phyloP scores from a whole-genome alignment of 1,139 yeast genomes.

The Yamadazyma taylorii region DNA sequence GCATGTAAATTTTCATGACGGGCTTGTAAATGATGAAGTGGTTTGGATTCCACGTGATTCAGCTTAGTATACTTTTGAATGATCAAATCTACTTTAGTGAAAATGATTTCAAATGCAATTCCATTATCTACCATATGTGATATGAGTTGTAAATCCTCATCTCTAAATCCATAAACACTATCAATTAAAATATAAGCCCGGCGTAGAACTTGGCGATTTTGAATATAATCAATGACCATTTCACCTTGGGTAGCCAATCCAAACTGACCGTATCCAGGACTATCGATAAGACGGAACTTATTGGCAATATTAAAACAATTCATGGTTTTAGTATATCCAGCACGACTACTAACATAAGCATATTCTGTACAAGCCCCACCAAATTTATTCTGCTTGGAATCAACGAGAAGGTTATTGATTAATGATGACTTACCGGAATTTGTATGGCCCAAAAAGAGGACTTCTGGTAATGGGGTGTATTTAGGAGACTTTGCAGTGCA shows the following conservation, averaged over 20 bases:
- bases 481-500: no score
- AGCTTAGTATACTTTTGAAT: slow-evolving; percentile 23
- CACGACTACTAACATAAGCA: slow-evolving; percentile 58
- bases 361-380: slow-evolving; percentile 31
- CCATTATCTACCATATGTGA: slow-evolving; percentile 54
- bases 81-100: slow-evolving; percentile 72
- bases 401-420: slow-evolving; percentile 52
- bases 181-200: slow-evolving; percentile 65
- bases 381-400: slow-evolving; percentile 17
- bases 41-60: slow-evolving; percentile 4
- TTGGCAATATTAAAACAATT: slow-evolving; percentile 71
- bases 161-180: slow-evolving; percentile 54
- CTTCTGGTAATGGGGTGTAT: slow-evolving; percentile 54
- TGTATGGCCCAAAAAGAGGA: slow-evolving; percentile 73
- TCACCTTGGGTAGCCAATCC: slow-evolving; percentile 68
- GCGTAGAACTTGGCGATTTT: slow-evolving; percentile 50
- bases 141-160: slow-evolving; percentile 55
- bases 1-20: slow-evolving; percentile 15
- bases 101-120: slow-evolving; percentile 67
- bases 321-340: slow-evolving; percentile 77
- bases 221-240: slow-evolving; percentile 61
- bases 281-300: slow-evolving; percentile 65
- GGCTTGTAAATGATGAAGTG: slow-evolving; percentile 2
- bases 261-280: slow-evolving; percentile 83
- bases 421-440: slow-evolving; percentile 85